Percentiles rank a stretch among this genome's conserved stretches.
Evolutionary conservation across 495 filamentous ascomycete genomes (phyloP).

Genomic region (Xeromyces bisporus): DNA sequence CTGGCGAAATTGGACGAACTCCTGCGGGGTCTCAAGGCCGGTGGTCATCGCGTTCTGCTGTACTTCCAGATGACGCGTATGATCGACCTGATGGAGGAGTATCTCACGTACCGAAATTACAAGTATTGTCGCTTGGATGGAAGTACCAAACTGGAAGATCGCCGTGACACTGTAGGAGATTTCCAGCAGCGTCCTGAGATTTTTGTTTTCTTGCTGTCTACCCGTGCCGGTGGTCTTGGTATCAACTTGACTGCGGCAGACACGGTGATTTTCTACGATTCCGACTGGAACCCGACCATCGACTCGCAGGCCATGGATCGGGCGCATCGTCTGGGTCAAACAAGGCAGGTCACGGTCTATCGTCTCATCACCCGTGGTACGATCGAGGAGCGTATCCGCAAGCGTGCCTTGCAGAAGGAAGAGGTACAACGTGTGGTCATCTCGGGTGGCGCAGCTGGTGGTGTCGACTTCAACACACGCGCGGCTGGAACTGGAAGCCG

Average conservation of each 20-base stretch:
- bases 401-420: constrained; percentile 94
- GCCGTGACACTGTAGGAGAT: constrained; percentile 88
- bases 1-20: constrained; percentile 82
- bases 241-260: constrained; percentile 96
- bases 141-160: constrained; percentile 95
- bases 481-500: constrained; percentile 78
- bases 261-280: constrained; percentile 98
- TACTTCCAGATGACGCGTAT: constrained; percentile 99
- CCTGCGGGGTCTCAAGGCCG: constrained; percentile 73
- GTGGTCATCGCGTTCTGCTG: constrained; percentile 85
- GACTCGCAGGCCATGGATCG: constrained; percentile 98
- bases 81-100: constrained; percentile 99
- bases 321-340: constrained; percentile 93
- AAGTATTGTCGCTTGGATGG: constrained; percentile 95
- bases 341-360: constrained; percentile 90
- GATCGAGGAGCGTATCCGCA: constrained; percentile 96
- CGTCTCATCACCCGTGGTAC: constrained; percentile 93
- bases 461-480: constrained; percentile 87
- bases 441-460: constrained; percentile 63
- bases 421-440: constrained; percentile 98
- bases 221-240: constrained; percentile 89
- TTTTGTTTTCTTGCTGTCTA: constrained; percentile 91
- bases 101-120: constrained; percentile 95
- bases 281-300: constrained; percentile 99
- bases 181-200: constrained; percentile 88